Conservation (phyloP, 257 asterid genomes). For the Ilex aquifolium region DNA sequence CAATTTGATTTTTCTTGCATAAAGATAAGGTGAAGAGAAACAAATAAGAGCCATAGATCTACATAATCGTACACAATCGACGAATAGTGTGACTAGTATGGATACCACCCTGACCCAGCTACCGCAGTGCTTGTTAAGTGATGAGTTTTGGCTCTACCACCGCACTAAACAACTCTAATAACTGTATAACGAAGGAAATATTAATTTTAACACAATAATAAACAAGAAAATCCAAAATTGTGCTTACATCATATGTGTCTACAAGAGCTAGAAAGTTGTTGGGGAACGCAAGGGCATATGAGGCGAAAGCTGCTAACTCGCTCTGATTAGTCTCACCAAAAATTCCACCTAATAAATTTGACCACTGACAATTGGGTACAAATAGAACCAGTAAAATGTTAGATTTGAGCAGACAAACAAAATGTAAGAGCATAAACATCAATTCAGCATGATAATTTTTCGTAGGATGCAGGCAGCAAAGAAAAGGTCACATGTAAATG, state of each 20-base stretch:
- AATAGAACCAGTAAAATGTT: slow-evolving; percentile 3
- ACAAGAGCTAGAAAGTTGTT: slow-evolving; percentile 77
- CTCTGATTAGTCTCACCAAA: slow-evolving; percentile 90
- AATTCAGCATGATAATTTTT: slow-evolving; percentile 4
- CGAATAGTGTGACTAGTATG: no score
- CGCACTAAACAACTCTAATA: no score
- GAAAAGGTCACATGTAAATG: neutral
- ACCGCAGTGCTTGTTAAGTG: no score
- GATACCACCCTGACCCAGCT: no score
- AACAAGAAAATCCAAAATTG: slow-evolving; percentile 4
- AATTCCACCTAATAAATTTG: slow-evolving; percentile 46
- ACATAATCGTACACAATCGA: no score
- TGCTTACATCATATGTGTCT: slow-evolving; percentile 93
- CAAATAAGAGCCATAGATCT: no score
- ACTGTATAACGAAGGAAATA: slow-evolving; percentile 1
- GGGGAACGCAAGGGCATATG: slow-evolving; percentile 96
- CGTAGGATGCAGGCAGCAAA: neutral
- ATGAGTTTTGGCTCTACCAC: no score
- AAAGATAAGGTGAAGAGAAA: no score
- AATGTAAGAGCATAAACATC: neutral
- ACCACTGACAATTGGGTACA: slow-evolving; percentile 33
- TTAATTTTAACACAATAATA: slow-evolving; percentile 14
- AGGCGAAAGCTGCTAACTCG: slow-evolving; percentile 82
- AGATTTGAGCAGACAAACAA: slow-evolving; percentile 8
- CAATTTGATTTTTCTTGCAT: no score